Evolutionary conservation across 768 basidiomycete genomes (phyloP), one percentile per base, ranked within the genome.

Genomic region (Mycena belliarum): DNA sequence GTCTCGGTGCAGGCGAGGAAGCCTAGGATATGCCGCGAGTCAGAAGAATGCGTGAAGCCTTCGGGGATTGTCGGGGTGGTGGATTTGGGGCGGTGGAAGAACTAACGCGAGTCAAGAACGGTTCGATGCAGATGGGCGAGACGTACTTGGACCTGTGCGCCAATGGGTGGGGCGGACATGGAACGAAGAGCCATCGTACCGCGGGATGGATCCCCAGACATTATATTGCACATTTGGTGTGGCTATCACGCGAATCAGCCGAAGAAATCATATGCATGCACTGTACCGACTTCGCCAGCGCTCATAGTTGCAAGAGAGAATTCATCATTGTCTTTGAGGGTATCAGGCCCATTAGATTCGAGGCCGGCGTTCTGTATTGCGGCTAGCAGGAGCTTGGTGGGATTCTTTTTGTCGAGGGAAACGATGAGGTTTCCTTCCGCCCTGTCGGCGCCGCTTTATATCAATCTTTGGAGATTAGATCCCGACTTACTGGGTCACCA

Each of bases 351-450:
- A 21, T 64, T 61, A 25, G 66, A 57, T 29, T 72, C 65, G 40
- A 76, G 66, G 2, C 73, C 75, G 10, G 71, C 63, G 5, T 71
- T 68, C 20, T 74, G 73, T 21, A 91, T 80, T 8, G 81, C 81
- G 15, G 69, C 64, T 16, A 92, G 74, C 7, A 93, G 76, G 6
- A 86, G 70, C 29, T 79, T 75, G 0, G 87, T 81, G 0, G 91
- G 88, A 60, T 87, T 91, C 18, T 70, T 63, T 35, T 72, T 66
- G 60, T 88, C 74, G 2, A 92, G 69, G 6, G 79, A 68, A 47
- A 85, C 79, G 41, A 93, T 73, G 62, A 93, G 78, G 65, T 92
- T 93, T 3, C 90, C 91, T 70, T 89, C 84, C 7, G 82, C 78
- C 26, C 89, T 89, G 59, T 14, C 24, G 10, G 7, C 29, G 37